Conservation (phyloP, 768 basidiomycete species). For the Rhodocollybia butyracea region DNA sequence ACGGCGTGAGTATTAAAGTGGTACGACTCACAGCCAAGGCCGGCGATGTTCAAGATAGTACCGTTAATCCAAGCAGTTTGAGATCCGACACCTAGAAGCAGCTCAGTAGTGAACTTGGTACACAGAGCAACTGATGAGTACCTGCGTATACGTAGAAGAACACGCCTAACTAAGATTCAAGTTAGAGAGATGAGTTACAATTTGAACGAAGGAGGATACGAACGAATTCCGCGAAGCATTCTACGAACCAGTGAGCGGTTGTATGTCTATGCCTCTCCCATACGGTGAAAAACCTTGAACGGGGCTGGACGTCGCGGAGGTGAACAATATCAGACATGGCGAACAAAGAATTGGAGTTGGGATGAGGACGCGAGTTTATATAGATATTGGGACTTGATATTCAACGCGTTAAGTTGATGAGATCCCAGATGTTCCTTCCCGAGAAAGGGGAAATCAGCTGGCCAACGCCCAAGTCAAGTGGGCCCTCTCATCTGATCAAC, state of each 20-base stretch:
- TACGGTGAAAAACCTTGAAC: conserved; percentile 32
- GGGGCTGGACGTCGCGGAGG: conserved; percentile 39
- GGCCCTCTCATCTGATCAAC: too few species aligned
- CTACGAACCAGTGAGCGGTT: conserved; percentile 48
- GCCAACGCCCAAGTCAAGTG: too few species aligned
- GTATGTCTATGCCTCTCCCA: conserved; percentile 52
- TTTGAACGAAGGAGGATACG: not conserved
- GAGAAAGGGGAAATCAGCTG: too few species aligned
- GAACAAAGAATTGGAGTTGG: not conserved
- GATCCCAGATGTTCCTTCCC: too few species aligned
- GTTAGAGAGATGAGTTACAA: conserved; percentile 6
- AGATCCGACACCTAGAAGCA: conserved; percentile 47
- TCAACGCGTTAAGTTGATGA: too few species aligned
- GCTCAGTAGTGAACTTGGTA: not conserved
- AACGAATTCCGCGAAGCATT: conserved; percentile 63
- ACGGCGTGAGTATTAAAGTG: not conserved
- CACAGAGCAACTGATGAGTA: conserved; percentile 7
- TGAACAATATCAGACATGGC: conserved; percentile 22
- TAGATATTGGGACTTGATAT: too few species aligned
- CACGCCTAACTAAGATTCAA: conserved; percentile 47
- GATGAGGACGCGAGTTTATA: too few species aligned
- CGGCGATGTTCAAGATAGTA: conserved; percentile 33
- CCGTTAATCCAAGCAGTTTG: conserved; percentile 49
- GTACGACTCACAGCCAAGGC: conserved; percentile 46
- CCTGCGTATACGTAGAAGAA: conserved; percentile 61